Percentiles rank a stretch among this genome's conserved stretches.
These are phyloP conservation scores for Hirschioporus abietinus DNA, from an alignment of 768 basidiomycete species.

Conservation along the genomic window DNA sequence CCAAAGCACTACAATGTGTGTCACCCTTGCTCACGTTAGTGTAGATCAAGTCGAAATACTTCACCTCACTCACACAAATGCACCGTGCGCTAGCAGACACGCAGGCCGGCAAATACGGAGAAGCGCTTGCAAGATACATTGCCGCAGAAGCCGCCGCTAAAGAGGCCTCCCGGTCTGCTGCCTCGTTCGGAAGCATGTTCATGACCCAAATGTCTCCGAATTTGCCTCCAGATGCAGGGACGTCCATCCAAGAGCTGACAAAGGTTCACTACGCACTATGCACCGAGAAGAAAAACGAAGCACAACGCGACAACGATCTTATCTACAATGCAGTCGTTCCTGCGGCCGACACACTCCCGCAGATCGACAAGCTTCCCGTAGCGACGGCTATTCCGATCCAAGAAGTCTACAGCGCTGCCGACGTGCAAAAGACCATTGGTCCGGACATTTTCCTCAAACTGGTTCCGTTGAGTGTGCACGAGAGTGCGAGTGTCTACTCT, in stretches of 20 bases:
- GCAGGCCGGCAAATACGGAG: constrained; percentile 76
- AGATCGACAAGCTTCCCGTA: constrained; percentile 76
- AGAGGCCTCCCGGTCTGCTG: constrained; percentile 69
- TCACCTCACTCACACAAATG: constrained; percentile 81
- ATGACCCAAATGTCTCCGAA: constrained; percentile 69
- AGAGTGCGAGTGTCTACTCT: constrained; percentile 93
- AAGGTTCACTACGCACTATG: constrained; percentile 79
- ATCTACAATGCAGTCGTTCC: constrained; percentile 94
- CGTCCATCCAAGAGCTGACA: constrained; percentile 74
- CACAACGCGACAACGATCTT: constrained; percentile 88
- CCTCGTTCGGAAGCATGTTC: constrained; percentile 67
- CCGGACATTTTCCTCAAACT: constrained; percentile 84
- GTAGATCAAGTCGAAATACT: constrained; percentile 90
- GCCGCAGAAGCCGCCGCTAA: constrained; percentile 77
- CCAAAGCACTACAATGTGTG: neutral
- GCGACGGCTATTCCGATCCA: constrained; percentile 89
- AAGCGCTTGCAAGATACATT: constrained; percentile 73
- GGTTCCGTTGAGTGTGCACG: constrained; percentile 90
- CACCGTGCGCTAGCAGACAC: constrained; percentile 78
- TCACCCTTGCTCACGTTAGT: neutral
- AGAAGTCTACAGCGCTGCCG: constrained; percentile 84
- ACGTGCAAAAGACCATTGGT: constrained; percentile 93
- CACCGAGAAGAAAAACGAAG: constrained; percentile 68
- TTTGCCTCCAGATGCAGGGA: constrained; percentile 80
- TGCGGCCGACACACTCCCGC: constrained; percentile 67